phyloP scores from a whole-genome alignment of 2,329 filamentous ascomycete genomes.

The Diatrype stigma region DNA sequence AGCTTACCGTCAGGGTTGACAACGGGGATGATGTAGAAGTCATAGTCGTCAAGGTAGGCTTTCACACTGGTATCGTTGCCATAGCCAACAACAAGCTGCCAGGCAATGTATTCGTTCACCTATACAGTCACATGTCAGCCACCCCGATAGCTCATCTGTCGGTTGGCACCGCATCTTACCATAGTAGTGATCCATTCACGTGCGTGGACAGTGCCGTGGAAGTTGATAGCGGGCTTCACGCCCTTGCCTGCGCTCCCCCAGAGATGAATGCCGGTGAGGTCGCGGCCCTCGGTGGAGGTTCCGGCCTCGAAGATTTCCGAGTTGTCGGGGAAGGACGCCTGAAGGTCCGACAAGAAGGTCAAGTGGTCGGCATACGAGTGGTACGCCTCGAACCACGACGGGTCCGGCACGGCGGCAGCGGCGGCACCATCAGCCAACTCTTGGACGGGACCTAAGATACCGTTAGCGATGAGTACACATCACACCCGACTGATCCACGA shows the following conservation, averaged over 20 bases:
- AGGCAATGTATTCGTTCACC: conserved; percentile 45
- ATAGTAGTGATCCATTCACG: conserved; percentile 52
- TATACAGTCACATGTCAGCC: conserved; percentile 7
- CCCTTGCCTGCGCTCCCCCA: conserved; percentile 43
- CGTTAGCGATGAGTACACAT: no score
- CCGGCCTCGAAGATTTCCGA: conserved; percentile 45
- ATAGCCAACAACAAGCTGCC: conserved; percentile 42
- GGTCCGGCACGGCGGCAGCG: conserved; percentile 23
- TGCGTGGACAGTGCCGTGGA: conserved; percentile 50
- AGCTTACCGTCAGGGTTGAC: conserved; percentile 47
- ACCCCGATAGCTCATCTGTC: neutral
- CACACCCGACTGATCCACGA: no score
- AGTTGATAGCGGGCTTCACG: conserved; percentile 44
- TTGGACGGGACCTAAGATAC: conserved; percentile 6
- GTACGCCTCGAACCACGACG: conserved; percentile 50
- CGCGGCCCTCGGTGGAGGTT: conserved; percentile 38
- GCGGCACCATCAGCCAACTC: conserved; percentile 1
- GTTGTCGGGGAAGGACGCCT: conserved; percentile 38
- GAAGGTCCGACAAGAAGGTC: conserved; percentile 42
- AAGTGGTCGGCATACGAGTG: conserved; percentile 51
- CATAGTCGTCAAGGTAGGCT: conserved; percentile 49
- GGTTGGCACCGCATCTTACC: conserved; percentile 46
- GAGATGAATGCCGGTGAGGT: conserved; percentile 58
- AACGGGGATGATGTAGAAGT: conserved; percentile 54
- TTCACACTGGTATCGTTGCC: conserved; percentile 32